Evolutionary conservation across 2,329 filamentous ascomycete species (phyloP).

Genomic region (Aureobasidium sp.): DNA sequence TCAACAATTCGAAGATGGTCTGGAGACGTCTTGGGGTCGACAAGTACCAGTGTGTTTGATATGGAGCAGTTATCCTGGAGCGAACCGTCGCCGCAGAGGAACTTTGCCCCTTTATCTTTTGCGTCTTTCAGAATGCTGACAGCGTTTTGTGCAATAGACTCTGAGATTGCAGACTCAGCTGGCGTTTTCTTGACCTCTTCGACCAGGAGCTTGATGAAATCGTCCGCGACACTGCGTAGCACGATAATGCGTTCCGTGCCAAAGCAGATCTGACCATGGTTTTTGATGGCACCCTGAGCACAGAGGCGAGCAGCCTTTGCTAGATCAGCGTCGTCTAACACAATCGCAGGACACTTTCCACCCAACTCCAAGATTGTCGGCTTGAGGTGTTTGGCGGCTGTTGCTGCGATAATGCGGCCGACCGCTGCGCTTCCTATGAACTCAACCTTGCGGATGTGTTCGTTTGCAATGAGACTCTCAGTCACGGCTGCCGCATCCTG

Average conservation of each 20-base stretch:
- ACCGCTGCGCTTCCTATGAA: conserved; percentile 39
- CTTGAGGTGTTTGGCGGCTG: conserved; percentile 35
- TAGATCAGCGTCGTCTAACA: conserved; percentile 39
- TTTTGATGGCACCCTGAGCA: conserved; percentile 21
- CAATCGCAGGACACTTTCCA: conserved; percentile 37
- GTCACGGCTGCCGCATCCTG: conserved; percentile 29
- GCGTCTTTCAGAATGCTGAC: conserved; percentile 21
- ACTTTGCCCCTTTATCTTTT: conserved; percentile 18
- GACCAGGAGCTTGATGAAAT: conserved; percentile 16
- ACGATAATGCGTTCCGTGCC: conserved; percentile 28
- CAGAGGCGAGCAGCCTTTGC: conserved; percentile 30
- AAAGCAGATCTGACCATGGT: conserved; percentile 31
- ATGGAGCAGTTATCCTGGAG: conserved; percentile 13
- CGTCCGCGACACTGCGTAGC: conserved; percentile 15
- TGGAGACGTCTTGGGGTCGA: conserved; percentile 10
- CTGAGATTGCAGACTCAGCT: conserved; percentile 16
- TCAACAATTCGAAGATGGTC: conserved; percentile 18
- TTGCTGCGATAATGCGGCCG: conserved; percentile 32
- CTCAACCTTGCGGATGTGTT: conserved; percentile 32
- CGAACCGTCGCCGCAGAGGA: conserved; percentile 18
- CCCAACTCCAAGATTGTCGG: conserved; percentile 41
- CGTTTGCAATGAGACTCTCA: conserved; percentile 30
- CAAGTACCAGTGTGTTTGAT: conserved; percentile 16
- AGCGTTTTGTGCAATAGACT: conserved; percentile 24
- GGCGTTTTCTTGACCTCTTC: conserved; percentile 10